Conservation (phyloP, 2,329 filamentous ascomycete genomes). For the Xylariaceae sp. region DNA sequence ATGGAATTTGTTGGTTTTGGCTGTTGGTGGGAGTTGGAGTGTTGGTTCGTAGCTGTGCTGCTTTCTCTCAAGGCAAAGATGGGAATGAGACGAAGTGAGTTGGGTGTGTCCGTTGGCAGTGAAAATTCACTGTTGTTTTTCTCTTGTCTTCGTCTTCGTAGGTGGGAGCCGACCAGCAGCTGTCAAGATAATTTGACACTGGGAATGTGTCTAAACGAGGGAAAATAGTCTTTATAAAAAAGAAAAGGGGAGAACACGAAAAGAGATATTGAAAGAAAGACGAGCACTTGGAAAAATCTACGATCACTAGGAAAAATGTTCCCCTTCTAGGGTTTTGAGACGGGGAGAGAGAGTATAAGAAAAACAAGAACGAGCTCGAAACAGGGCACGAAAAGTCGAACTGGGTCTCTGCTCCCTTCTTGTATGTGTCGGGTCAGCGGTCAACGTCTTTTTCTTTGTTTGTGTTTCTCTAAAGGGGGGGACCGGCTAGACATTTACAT, state of each 20-base stretch:
- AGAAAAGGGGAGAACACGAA: slow-evolving; percentile 6
- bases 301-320: slow-evolving; percentile 22
- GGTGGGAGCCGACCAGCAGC: slow-evolving; percentile 31
- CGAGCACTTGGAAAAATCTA: slow-evolving; percentile 26
- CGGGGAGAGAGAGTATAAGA: slow-evolving; percentile 7
- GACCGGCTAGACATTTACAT: slow-evolving; percentile 13
- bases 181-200: not conserved
- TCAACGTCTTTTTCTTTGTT: slow-evolving; percentile 18
- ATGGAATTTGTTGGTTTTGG: not conserved
- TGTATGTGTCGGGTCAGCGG: slow-evolving; percentile 26
- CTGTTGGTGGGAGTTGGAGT: not conserved
- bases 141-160: slow-evolving; percentile 22
- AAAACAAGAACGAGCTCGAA: slow-evolving; percentile 17
- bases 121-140: not conserved
- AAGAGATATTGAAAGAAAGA: not conserved
- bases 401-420: slow-evolving; percentile 25
- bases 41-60: not conserved
- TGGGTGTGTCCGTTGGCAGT: not conserved
- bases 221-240: slow-evolving; percentile 14
- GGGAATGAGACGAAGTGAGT: too few relatives aligned
- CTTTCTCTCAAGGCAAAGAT: not conserved
- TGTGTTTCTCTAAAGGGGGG: slow-evolving; percentile 22
- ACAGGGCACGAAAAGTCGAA: slow-evolving; percentile 10
- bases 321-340: slow-evolving; percentile 23
- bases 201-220: not conserved